A percentile compares a stretch with the other conserved stretches of the same genome.
phyloP scores from a whole-genome alignment of 306 rosid genomes.

The Betula pendula region DNA sequence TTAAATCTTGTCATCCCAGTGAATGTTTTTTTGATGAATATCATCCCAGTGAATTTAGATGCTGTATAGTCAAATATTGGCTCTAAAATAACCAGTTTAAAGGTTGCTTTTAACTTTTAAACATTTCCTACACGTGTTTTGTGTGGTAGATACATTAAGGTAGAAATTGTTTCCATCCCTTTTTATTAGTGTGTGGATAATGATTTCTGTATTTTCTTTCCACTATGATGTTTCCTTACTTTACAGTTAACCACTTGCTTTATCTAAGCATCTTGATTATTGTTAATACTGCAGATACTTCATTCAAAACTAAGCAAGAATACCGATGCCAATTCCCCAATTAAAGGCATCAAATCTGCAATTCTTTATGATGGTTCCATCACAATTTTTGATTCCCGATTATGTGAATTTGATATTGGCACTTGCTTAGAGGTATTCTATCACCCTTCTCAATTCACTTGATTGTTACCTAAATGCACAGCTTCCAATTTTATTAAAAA shows the following conservation, averaged over 20 bases:
- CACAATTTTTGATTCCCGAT: constrained; percentile 62
- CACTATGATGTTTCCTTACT: neutral
- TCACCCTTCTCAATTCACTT: constrained; percentile 7
- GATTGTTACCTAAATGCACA: constrained; percentile 17
- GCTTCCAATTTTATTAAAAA: neutral
- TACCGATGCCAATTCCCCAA: constrained; percentile 35
- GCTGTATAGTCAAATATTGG: neutral
- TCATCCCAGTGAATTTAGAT: neutral
- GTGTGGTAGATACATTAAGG: neutral
- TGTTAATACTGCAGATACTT: constrained; percentile 59
- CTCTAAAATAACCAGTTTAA: neutral
- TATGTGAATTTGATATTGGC: constrained; percentile 83
- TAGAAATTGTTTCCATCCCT: neutral
- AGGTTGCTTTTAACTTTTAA: constrained; percentile 2
- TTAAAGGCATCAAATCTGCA: constrained; percentile 49
- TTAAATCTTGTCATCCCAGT: neutral
- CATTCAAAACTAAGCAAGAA: constrained; percentile 63
- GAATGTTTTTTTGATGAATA: neutral
- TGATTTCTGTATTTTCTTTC: neutral
- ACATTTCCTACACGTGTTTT: neutral
- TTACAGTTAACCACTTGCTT: constrained; percentile 25
- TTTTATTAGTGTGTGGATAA: neutral
- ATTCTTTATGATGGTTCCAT: constrained; percentile 89
- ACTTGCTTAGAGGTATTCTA: constrained; percentile 92
- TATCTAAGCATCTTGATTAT: constrained; percentile 25